phyloP scores from a whole-genome alignment of 306 rosid species.

The Mimosa pudica region DNA sequence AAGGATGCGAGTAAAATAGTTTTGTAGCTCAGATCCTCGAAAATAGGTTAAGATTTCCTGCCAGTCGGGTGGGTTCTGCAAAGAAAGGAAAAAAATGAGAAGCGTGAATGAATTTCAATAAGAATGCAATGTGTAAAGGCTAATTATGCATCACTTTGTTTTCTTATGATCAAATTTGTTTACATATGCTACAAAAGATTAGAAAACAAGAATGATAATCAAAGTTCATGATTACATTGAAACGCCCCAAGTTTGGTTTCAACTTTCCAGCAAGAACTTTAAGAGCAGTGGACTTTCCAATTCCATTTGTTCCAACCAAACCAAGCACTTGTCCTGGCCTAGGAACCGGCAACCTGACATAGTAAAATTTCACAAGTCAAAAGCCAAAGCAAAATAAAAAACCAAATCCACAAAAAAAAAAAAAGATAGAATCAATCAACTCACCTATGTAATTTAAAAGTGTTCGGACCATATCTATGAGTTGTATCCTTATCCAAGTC shows the following conservation, averaged over 20 bases:
- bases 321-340: slow-evolving; percentile 99
- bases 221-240: slow-evolving; percentile 54
- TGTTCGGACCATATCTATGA: slow-evolving; percentile 92
- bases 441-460: slow-evolving; percentile 94
- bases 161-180: background rate
- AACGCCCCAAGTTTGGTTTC: slow-evolving; percentile 95
- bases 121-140: slow-evolving; percentile 9
- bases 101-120: background rate
- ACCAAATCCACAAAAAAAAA: background rate
- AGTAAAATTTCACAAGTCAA: slow-evolving; percentile 23
- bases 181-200: background rate
- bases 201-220: background rate
- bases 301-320: slow-evolving; percentile 94
- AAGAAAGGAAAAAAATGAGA: slow-evolving; percentile 14
- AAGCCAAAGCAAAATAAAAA: slow-evolving; percentile 19
- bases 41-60: slow-evolving; percentile 93
- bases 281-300: slow-evolving; percentile 97
- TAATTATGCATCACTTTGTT: slow-evolving; percentile 41
- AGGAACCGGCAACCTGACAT: slow-evolving; percentile 87
- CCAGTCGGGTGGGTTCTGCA: slow-evolving; percentile 97
- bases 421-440: slow-evolving; percentile 9
- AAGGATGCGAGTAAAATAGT: slow-evolving; percentile 88
- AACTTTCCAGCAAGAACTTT: slow-evolving; percentile 94
- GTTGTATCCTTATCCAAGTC: slow-evolving; percentile 92
- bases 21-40: slow-evolving; percentile 96